Evolutionary conservation across 148 eudicot genomes (phyloP).

Genomic region (Limonium bicolor): DNA sequence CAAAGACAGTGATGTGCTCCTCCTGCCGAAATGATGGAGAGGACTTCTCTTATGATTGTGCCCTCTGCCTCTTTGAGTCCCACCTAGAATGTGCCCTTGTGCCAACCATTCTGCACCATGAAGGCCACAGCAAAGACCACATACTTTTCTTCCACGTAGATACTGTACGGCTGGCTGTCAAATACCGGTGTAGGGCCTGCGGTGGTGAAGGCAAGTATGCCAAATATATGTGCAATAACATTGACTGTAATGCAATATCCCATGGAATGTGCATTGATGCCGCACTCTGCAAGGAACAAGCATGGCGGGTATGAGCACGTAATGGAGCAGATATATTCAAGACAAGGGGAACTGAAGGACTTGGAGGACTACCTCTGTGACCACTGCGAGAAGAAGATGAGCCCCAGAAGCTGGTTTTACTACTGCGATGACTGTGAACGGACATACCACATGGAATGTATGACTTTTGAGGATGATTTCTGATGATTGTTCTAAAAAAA

Average conservation of each 20-base stretch:
- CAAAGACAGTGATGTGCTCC: neutral
- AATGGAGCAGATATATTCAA: neutral
- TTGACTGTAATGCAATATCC: neutral
- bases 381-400: neutral
- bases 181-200: neutral
- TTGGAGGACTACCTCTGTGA: neutral
- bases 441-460: neutral
- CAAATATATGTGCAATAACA: neutral
- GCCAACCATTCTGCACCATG: neutral
- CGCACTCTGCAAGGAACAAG: neutral
- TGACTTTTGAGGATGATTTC: neutral
- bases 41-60: neutral
- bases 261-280: neutral
- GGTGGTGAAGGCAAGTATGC: neutral
- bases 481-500: too few species aligned
- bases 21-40: neutral
- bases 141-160: neutral
- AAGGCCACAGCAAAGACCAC: neutral
- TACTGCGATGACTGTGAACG: neutral
- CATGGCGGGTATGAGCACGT: neutral
- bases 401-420: neutral
- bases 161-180: too few species aligned
- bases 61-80: neutral
- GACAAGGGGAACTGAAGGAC: neutral
- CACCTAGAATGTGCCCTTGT: neutral